Percentiles rank a stretch among this genome's conserved stretches.
Evolutionary conservation across 371 early-diverging fungal species (phyloP).

Genomic region (Chytridium lagenaria): DNA sequence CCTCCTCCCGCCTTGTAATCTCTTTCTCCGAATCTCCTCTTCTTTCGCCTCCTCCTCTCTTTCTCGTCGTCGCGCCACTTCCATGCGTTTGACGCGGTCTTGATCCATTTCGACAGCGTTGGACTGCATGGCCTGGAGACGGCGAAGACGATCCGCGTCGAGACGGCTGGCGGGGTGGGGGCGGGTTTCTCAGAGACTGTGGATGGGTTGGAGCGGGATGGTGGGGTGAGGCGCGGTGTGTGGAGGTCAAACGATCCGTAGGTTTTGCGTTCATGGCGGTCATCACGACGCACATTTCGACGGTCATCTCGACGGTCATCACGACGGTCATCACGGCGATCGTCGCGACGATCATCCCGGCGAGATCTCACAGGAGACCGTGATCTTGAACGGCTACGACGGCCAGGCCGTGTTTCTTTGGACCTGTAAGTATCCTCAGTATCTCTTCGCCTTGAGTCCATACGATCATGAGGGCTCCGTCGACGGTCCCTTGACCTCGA

Average conservation of each 20-base stretch:
- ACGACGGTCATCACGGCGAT: slow-evolving; percentile 25
- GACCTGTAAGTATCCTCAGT: too few relatives aligned
- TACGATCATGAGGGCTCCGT: too few relatives aligned
- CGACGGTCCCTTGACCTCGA: too few relatives aligned
- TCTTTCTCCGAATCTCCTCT: background rate
- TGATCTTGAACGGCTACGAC: too few relatives aligned
- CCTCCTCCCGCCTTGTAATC: too few relatives aligned
- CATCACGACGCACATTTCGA: too few relatives aligned
- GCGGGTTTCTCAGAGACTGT: too few relatives aligned
- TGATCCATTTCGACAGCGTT: slow-evolving; percentile 40
- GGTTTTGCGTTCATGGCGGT: too few relatives aligned
- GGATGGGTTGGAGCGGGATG: too few relatives aligned
- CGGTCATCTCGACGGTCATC: background rate
- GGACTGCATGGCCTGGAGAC: slow-evolving; percentile 43
- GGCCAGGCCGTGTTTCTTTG: too few relatives aligned
- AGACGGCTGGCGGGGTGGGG: background rate
- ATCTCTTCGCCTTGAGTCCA: too few relatives aligned
- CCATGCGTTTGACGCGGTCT: slow-evolving; percentile 37
- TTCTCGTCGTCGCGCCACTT: slow-evolving; percentile 31
- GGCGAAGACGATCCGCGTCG: slow-evolving; percentile 35
- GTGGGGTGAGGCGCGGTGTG: background rate
- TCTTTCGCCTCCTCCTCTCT: slow-evolving; percentile 35
- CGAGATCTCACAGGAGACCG: slow-evolving; percentile 2
- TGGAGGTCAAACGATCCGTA: slow-evolving; percentile 2
- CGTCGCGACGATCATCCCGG: background rate